Base-by-base conservation (phyloP, 208 protist species). In the Herpetomonas tarakana region DNA sequence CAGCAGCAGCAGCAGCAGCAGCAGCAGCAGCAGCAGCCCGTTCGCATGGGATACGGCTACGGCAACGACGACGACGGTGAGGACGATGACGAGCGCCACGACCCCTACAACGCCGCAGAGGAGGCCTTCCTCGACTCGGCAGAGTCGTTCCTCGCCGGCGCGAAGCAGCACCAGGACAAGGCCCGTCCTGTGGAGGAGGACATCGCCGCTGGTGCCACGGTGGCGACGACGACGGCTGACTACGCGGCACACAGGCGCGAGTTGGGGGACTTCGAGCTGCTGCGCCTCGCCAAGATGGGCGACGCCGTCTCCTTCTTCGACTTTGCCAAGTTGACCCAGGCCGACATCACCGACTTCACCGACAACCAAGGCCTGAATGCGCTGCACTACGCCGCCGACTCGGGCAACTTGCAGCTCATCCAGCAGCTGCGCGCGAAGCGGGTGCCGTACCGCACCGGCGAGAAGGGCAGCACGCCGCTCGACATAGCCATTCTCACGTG, bases 301-400 rank as follows among this genome's bases (percentile, higher is more conserved):
- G 88, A 95, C 52, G 38, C 44, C 24, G 39, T 62, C 50, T 91
- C 80, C 47, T 83, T 88, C 54, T 60, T 63, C 14, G 68, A 87
- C 38, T 87, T 86, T 29, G 76, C 76, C 11, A 18, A 38, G 11
- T 26, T 71, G 18, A 78, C 56, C 24, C 65, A 66, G 2, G 53
- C 74, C 0, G 54, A 78, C 45, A 66, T 83, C 39, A 65, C 45
- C 1, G 74, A 70, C 3, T 86, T 92, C 50, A 28, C 63, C 0
- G 88, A 95, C 69, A 95, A 95, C 67, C 63, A 75, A 39, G 71
- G 58, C 18, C 83, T 85, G 21, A 92, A 95, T 38, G 77, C 78
- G 18, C 62, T 91, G 35, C 88, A 95, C 69, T 95, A 95, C 65
- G 85, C 81, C 22, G 85, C 83, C 6, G 88, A 95, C 56, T 78